Conservation (phyloP, 305 asterid genomes). For the Solanum hybrid region DNA sequence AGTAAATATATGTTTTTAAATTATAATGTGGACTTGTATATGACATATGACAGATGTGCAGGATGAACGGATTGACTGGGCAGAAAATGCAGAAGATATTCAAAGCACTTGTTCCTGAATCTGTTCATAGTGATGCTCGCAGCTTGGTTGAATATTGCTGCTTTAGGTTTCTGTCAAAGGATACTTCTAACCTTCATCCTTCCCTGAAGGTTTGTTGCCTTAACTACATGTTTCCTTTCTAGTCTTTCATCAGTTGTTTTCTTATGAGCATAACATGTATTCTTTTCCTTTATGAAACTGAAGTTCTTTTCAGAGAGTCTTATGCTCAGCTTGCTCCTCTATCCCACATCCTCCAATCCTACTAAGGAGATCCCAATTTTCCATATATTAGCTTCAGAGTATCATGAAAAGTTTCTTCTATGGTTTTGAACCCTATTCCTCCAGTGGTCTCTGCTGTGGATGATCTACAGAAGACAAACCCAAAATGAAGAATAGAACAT, state of each 20-base stretch:
- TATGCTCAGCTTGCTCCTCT: not conserved
- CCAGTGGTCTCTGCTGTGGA: not conserved
- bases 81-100: constrained; percentile 82
- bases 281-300: not conserved
- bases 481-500: not conserved
- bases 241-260: not conserved
- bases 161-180: constrained; percentile 86
- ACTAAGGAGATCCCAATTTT: not conserved
- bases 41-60: constrained; percentile 30
- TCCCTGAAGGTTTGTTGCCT: constrained; percentile 63
- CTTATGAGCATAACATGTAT: not conserved
- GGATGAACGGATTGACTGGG: constrained; percentile 97
- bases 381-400: not conserved
- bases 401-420: not conserved
- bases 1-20: not conserved
- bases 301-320: not conserved
- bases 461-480: not conserved
- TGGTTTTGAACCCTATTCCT: not conserved
- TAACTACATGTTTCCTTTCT: constrained; percentile 1
- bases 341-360: not conserved
- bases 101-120: constrained; percentile 69
- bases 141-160: constrained; percentile 90
- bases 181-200: constrained; percentile 68
- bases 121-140: constrained; percentile 62
- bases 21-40: not conserved